Percentiles rank a stretch among this genome's conserved stretches.
Evolutionary conservation across 179 eudicot species (phyloP).

Genomic region (Beta macrorhiza): DNA sequence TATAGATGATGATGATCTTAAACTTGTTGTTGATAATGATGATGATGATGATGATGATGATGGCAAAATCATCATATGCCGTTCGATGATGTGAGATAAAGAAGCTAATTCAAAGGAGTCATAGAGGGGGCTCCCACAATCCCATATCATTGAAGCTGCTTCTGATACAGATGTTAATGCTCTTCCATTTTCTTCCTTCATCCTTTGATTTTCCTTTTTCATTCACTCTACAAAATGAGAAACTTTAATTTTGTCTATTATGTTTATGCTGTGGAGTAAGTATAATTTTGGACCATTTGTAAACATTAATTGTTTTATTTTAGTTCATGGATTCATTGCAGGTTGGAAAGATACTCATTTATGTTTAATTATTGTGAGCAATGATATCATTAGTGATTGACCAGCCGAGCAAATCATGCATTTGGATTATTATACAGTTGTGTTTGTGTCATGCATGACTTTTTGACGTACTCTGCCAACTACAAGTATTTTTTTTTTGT

Average conservation of each 20-base stretch:
- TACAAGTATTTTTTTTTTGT: too few species aligned
- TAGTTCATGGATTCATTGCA: background rate
- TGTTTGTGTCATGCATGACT: background rate
- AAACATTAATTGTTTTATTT: too few species aligned
- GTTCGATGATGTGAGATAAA: slow-evolving; percentile 38
- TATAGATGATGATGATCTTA: slow-evolving; percentile 10
- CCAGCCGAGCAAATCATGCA: background rate
- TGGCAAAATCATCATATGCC: slow-evolving; percentile 35
- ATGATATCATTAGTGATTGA: background rate
- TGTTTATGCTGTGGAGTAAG: background rate
- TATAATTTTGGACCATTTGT: too few species aligned
- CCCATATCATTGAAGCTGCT: slow-evolving; percentile 32
- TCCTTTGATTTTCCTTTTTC: background rate
- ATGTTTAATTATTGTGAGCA: background rate
- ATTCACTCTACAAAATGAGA: background rate
- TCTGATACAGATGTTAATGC: slow-evolving; percentile 8
- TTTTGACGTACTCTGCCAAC: too few species aligned
- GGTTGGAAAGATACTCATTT: background rate
- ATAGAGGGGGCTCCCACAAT: slow-evolving; percentile 43
- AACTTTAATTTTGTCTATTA: background rate
- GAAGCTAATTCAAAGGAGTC: slow-evolving; percentile 49
- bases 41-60: background rate
- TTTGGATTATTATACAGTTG: too few species aligned
- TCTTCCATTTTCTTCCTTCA: slow-evolving; percentile 25
- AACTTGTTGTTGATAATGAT: slow-evolving; percentile 11